Evolutionary conservation across 495 filamentous ascomycete species (phyloP), one percentile per base, ranked within the genome.

Genomic region (Neurospora hispaniola): DNA sequence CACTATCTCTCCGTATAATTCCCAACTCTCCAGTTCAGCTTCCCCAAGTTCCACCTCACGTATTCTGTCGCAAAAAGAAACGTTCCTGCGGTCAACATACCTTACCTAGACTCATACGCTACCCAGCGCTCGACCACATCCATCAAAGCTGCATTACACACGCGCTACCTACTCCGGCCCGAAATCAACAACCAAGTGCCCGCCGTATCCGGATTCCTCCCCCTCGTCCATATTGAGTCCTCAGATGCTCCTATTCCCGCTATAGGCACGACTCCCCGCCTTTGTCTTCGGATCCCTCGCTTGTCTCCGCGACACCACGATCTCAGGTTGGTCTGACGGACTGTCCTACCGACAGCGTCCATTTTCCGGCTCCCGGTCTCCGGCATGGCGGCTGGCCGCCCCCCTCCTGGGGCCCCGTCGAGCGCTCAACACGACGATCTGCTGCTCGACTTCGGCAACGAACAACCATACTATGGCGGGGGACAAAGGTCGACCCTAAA

Each of bases 401-500:
- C 88, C 75, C 81, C 81, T 68, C 82, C 84, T 78, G 88, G 87
- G 82, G 87, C 82, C 83, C 84, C 86, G 81, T 84, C 85, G 79
- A 82, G 80, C 85, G 86, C 87, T 81, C 83, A 85, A 80, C 85
- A 89, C 78, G 92, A 66, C 27, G 54, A 94, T 80, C 88, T 94
- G 71, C 82, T 91, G 62, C 87, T 97, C 78, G 91, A 95, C 79
- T 85, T 95, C 74, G 90, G 91, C 69, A 86, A 88, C 75, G 85
- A 89, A 39, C 87, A 89, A 72, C 88, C 92, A 18, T 79, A 88
- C 31, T 95, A 97, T 80, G 90, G 88, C 79, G 84, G 85, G 69
- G 93, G 93, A 18, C 89, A 91, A 76, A 85, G 87, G 54, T 89
- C 92, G 42, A 88, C 91, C 5, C 82, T 92, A 71, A 91, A 90